Percentiles rank a stretch among this genome's conserved stretches.
Evolutionary conservation across 192 early-diverging fungal species (phyloP).

Genomic region (Dimargaris verticillata): DNA sequence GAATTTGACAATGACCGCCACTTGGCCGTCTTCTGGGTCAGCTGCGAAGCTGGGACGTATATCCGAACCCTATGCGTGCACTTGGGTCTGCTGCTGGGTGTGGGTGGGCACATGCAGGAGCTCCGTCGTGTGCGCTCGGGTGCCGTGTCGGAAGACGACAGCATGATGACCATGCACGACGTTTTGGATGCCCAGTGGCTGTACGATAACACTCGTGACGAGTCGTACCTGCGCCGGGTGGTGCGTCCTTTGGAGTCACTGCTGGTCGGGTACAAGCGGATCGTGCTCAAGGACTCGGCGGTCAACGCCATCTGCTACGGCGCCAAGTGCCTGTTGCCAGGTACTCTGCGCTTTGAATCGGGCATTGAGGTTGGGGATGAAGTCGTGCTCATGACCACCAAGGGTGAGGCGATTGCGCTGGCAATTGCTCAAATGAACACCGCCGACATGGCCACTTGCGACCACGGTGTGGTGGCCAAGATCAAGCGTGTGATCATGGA

Average conservation of each 20-base stretch:
- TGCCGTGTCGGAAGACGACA: constrained; percentile 78
- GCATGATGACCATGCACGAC: constrained; percentile 97
- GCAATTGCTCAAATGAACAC: constrained; percentile 96
- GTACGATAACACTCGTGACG: constrained; percentile 94
- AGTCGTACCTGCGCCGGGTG: constrained; percentile 85
- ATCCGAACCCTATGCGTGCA: constrained; percentile 99
- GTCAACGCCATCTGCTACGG: constrained; percentile 99
- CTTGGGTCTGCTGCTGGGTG: constrained; percentile 83
- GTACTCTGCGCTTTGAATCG: constrained; percentile 87
- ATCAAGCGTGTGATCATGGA: constrained; percentile 99
- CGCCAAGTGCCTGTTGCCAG: constrained; percentile 97
- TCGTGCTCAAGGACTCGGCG: constrained; percentile 96
- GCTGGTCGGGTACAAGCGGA: constrained; percentile 85
- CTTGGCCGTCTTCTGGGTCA: constrained; percentile 92
- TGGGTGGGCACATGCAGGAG: constrained; percentile 99
- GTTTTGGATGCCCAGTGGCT: constrained; percentile 97
- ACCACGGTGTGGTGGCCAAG: constrained; percentile 95
- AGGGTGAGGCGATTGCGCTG: constrained; percentile 98
- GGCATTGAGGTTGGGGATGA: constrained; percentile 94
- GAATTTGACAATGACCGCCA: constrained; percentile 97
- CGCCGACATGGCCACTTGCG: constrained; percentile 88
- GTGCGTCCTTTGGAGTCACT: constrained; percentile 89
- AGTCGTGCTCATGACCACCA: constrained; percentile 97
- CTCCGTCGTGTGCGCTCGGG: constrained; percentile 92
- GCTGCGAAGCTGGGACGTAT: constrained; percentile 98